Percentiles rank a stretch among this genome's conserved stretches.
Conservation (phyloP, 108 stramenopile genomes). For the Cyclotella sp. region DNA sequence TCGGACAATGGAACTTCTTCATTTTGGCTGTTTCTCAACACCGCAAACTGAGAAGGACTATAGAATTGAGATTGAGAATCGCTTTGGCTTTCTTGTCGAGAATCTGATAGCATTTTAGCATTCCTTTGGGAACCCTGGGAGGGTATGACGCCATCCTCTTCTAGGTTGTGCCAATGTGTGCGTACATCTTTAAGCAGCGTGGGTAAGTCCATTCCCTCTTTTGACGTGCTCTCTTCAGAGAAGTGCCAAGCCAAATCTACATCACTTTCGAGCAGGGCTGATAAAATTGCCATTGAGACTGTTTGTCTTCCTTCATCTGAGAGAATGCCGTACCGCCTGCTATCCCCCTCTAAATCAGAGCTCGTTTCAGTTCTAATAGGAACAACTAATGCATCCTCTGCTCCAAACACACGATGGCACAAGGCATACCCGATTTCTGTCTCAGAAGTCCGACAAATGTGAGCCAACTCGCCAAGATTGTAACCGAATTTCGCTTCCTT, state of each 20-base stretch:
- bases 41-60: conserved; percentile 24
- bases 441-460: conserved; percentile 40
- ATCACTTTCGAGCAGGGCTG: conserved; percentile 50
- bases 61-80: conserved; percentile 33
- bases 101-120: neutral
- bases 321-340: conserved; percentile 36
- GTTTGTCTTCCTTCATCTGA: conserved; percentile 51
- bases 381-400: conserved; percentile 47
- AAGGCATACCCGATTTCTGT: conserved; percentile 39
- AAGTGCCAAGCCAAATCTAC: conserved; percentile 32
- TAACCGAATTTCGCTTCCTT: conserved; percentile 21
- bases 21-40: neutral
- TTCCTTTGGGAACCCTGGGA: neutral
- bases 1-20: conserved; percentile 5
- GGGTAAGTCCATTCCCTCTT: conserved; percentile 26
- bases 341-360: neutral
- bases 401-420: conserved; percentile 31
- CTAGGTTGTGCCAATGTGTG: conserved; percentile 41
- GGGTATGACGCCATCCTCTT: conserved; percentile 20
- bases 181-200: conserved; percentile 40
- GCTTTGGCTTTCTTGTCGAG: neutral
- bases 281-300: conserved; percentile 47
- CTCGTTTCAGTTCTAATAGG: conserved; percentile 5
- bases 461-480: conserved; percentile 36
- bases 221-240: neutral